These are phyloP conservation scores for Apocynum venetum DNA, from an alignment of 257 asterid genomes.

Conservation along the genomic window DNA sequence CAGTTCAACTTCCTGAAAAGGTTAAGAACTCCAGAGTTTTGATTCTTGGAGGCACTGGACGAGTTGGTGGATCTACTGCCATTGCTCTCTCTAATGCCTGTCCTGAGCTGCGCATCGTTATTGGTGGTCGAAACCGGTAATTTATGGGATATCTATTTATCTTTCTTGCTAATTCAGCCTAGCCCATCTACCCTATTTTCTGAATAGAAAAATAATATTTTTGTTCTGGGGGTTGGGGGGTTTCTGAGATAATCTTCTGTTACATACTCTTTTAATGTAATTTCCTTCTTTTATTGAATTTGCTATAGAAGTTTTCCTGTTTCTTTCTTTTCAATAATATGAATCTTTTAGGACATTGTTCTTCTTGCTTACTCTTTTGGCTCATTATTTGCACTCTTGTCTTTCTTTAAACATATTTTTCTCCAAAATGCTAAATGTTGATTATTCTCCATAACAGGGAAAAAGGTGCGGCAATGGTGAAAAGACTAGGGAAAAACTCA, in stretches of 20 bases:
- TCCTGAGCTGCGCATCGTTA: constrained; percentile 54
- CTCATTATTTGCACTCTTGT: neutral
- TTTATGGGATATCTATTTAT: neutral
- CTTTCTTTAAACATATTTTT: neutral
- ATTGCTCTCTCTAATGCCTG: constrained; percentile 67
- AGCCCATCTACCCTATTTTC: neutral
- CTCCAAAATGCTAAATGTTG: neutral
- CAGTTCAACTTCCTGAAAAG: constrained; percentile 42
- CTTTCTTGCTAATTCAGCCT: too few species aligned
- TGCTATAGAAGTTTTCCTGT: too few species aligned
- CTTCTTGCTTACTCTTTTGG: too few species aligned
- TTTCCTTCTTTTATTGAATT: too few species aligned
- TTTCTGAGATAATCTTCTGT: neutral
- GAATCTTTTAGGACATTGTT: too few species aligned
- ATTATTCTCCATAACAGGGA: constrained; percentile 44
- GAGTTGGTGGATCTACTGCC: constrained; percentile 98
- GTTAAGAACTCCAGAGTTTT: constrained; percentile 57
- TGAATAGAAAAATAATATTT: neutral
- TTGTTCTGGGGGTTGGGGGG: neutral
- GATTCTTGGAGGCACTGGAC: constrained; percentile 93
- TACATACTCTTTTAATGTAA: neutral
- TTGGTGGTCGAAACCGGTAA: constrained; percentile 87
- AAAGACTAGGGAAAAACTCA: constrained; percentile 50
- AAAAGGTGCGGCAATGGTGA: constrained; percentile 67
- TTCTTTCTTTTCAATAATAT: too few species aligned